These are phyloP conservation scores for Dysphania ambrosioides DNA, from an alignment of 148 eudicot genomes.

Conservation along the genomic window DNA sequence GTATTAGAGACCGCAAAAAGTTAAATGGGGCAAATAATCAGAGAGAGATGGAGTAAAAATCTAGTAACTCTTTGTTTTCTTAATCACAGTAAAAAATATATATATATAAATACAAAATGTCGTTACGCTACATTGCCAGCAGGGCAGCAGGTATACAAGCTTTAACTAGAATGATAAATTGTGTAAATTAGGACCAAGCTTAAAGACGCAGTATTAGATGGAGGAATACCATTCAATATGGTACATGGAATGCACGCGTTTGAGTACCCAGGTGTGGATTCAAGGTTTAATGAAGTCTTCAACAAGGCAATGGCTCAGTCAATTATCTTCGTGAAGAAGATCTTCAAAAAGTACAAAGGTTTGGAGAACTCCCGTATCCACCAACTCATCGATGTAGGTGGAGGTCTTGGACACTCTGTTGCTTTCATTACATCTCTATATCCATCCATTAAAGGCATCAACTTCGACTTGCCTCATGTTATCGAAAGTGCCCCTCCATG, in stretches of 20 bases:
- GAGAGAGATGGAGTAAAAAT: too few relatives aligned
- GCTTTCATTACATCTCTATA: slow-evolving; percentile 26
- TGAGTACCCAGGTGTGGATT: slow-evolving; percentile 28
- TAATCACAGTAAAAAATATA: too few relatives aligned
- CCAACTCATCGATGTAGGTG: slow-evolving; percentile 31
- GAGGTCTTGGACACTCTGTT: slow-evolving; percentile 28
- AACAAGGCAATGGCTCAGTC: slow-evolving; percentile 29
- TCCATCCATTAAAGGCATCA: slow-evolving; percentile 26
- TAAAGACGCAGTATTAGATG: slow-evolving; percentile 31
- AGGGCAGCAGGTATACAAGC: too few relatives aligned
- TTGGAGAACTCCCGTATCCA: slow-evolving; percentile 19
- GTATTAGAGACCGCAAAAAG: too few relatives aligned
- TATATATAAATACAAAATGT: too few relatives aligned
- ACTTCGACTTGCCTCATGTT: slow-evolving; percentile 38
- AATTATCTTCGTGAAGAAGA: slow-evolving; percentile 7
- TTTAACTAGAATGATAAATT: neutral
- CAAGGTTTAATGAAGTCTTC: slow-evolving; percentile 33
- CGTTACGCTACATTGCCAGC: too few relatives aligned
- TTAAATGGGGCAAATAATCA: too few relatives aligned
- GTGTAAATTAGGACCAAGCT: slow-evolving; percentile 17
- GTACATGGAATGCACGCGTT: slow-evolving; percentile 34
- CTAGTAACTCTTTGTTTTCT: too few relatives aligned
- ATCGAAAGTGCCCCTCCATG: slow-evolving; percentile 21
- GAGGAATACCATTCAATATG: slow-evolving; percentile 32
- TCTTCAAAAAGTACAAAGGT: slow-evolving; percentile 28